phyloP scores from a whole-genome alignment of 2,329 filamentous ascomycete genomes.

The Paraphaeosphaeria minitans region DNA sequence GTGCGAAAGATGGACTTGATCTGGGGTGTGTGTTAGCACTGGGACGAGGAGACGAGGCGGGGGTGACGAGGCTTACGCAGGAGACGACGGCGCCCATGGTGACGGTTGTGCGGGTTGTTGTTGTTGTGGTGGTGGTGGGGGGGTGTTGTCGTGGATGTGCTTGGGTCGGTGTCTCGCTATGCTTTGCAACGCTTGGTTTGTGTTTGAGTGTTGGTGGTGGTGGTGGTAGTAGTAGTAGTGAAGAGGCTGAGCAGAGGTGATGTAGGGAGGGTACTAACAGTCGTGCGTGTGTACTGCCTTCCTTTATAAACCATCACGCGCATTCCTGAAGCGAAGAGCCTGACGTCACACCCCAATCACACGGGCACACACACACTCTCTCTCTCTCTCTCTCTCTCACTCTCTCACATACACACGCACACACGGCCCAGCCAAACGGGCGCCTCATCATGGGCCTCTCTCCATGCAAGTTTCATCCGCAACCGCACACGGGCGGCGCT shows the following conservation, averaged over 20 bases:
- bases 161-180: not conserved
- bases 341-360: conserved; percentile 8
- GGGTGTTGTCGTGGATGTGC: not conserved
- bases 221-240: not conserved
- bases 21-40: conserved; percentile 35
- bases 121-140: conserved; percentile 1
- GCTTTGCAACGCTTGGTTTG: not conserved
- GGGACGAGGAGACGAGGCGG: not conserved
- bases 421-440: not conserved
- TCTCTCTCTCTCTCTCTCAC: too few relatives aligned
- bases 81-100: conserved; percentile 84
- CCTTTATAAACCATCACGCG: not conserved
- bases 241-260: too few relatives aligned
- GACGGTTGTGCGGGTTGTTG: conserved; percentile 18
- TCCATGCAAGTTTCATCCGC: not conserved
- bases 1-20: conserved; percentile 53
- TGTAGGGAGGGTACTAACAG: not conserved
- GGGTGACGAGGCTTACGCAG: conserved; percentile 67
- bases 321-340: conserved; percentile 5
- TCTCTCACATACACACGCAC: conserved; percentile 4
- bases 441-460: not conserved
- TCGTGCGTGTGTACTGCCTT: not conserved
- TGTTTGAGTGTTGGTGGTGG: not conserved
- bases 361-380: too few relatives aligned
- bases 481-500: conserved; percentile 9